phyloP scores from a whole-genome alignment of 352 stramenopile species.

The Pythium myriotylum region DNA sequence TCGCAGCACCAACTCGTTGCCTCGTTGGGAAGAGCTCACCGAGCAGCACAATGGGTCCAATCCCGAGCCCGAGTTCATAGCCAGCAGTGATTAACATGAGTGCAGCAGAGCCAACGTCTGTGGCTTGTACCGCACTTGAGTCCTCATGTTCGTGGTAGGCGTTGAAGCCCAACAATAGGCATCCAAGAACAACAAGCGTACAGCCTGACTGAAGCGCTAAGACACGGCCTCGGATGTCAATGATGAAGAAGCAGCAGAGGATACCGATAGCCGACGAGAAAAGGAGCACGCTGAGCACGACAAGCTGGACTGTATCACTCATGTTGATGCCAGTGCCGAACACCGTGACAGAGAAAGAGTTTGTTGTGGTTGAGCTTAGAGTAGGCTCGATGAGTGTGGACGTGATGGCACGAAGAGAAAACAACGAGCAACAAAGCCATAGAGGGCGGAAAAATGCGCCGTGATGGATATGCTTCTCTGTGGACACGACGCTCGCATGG shows the following conservation, averaged over 20 bases:
- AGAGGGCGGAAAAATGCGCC: conserved; percentile 72
- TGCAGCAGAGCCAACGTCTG: conserved; percentile 59
- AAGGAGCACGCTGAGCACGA: conserved; percentile 41
- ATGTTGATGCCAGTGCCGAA: conserved; percentile 63
- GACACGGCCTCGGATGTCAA: conserved; percentile 65
- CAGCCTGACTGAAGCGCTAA: conserved; percentile 58
- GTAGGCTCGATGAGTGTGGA: conserved; percentile 52
- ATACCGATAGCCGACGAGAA: conserved; percentile 52
- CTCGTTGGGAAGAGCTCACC: conserved; percentile 77
- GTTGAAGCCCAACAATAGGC: conserved; percentile 52
- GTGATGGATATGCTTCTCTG: conserved; percentile 51
- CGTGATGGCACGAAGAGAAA: conserved; percentile 51
- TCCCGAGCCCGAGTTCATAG: conserved; percentile 63
- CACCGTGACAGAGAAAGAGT: conserved; percentile 57
- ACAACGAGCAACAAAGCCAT: conserved; percentile 55
- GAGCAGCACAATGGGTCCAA: conserved; percentile 57
- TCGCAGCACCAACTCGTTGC: conserved; percentile 64
- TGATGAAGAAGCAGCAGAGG: conserved; percentile 55
- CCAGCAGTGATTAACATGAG: conserved; percentile 67
- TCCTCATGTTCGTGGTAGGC: conserved; percentile 34
- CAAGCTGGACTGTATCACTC: conserved; percentile 52
- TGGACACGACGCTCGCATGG: conserved; percentile 66
- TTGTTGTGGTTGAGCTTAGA: conserved; percentile 43
- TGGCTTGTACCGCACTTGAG: conserved; percentile 35
- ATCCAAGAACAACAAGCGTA: conserved; percentile 50